These are phyloP conservation scores for Nakaseomyces delphensis DNA, from an alignment of 1,139 yeast species.

Conservation along the genomic window DNA sequence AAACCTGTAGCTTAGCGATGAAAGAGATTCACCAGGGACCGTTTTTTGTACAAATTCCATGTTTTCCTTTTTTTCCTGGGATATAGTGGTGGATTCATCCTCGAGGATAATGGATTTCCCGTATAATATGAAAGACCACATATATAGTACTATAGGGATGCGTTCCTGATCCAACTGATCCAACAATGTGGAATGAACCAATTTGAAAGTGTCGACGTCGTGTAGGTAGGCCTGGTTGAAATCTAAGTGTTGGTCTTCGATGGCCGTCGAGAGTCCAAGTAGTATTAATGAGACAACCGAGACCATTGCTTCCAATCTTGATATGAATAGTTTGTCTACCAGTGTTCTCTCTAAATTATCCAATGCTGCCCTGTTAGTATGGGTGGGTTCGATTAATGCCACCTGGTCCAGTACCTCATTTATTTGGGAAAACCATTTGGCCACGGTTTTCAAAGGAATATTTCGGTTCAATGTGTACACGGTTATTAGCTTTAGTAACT, in stretches of 20 bases:
- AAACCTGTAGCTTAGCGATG: not conserved
- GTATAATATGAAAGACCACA: conserved; percentile 64
- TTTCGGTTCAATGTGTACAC: not conserved
- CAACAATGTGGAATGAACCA: conserved; percentile 14
- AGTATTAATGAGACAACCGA: not conserved
- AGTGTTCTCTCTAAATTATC: conserved; percentile 2
- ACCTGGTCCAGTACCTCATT: not conserved
- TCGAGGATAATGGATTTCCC: conserved; percentile 45
- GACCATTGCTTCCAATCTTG: not conserved
- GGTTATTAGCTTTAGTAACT: not conserved
- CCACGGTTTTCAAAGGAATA: not conserved
- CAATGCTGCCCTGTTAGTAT: not conserved
- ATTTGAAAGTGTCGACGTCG: conserved; percentile 1
- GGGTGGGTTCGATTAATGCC: conserved; percentile 1
- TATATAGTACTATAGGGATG: conserved; percentile 32
- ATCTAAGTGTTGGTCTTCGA: not conserved
- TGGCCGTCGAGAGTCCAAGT: not conserved
- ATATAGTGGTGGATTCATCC: conserved; percentile 29
- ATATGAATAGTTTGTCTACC: conserved; percentile 4
- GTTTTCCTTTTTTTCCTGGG: conserved; percentile 10
- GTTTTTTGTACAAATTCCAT: conserved; percentile 23
- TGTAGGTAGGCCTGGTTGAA: not conserved
- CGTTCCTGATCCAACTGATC: conserved; percentile 20
- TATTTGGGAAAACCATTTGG: not conserved
- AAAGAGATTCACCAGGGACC: not conserved